Evolutionary conservation across 2,329 filamentous ascomycete species (phyloP).

Genomic region (Aspergillus oerlinghausenensis): DNA sequence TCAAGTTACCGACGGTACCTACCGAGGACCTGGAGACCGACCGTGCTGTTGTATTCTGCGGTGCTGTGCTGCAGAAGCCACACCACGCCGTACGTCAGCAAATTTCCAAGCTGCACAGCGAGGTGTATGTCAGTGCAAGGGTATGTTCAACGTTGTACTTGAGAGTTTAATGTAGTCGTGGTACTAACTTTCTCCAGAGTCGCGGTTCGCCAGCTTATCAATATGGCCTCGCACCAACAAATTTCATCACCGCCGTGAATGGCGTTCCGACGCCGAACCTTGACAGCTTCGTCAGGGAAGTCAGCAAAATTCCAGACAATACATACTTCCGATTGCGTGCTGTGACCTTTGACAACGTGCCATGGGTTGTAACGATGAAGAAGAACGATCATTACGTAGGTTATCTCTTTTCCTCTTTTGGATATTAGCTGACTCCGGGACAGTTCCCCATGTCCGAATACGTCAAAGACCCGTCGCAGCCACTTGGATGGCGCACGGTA

Average conservation of each 20-base stretch:
- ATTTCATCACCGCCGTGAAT: slow-evolving; percentile 96
- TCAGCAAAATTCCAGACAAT: slow-evolving; percentile 87
- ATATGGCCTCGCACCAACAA: slow-evolving; percentile 89
- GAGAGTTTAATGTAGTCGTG: background rate
- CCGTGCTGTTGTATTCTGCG: slow-evolving; percentile 89
- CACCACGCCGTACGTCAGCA: slow-evolving; percentile 97
- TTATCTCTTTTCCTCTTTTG: background rate
- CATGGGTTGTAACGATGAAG: slow-evolving; percentile 99
- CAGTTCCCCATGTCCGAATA: slow-evolving; percentile 64
- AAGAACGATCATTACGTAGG: slow-evolving; percentile 92
- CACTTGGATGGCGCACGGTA: slow-evolving; percentile 55
- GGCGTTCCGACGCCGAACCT: slow-evolving; percentile 79
- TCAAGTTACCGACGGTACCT: slow-evolving; percentile 78
- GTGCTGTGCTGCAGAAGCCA: slow-evolving; percentile 84
- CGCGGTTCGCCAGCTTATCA: slow-evolving; percentile 80
- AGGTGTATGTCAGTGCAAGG: slow-evolving; percentile 90
- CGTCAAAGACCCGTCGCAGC: slow-evolving; percentile 50
- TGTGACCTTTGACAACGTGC: slow-evolving; percentile 97
- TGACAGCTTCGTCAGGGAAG: slow-evolving; percentile 72
- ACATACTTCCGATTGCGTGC: slow-evolving; percentile 96
- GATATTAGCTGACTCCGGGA: slow-evolving; percentile 5
- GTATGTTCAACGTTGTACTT: slow-evolving; percentile 24
- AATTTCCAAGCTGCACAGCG: slow-evolving; percentile 91
- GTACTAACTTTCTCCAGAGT: slow-evolving; percentile 42
- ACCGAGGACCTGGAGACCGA: slow-evolving; percentile 91